Evolutionary conservation across 2,329 filamentous ascomycete species (phyloP).

Genomic region (Salinomyces thailandicus): DNA sequence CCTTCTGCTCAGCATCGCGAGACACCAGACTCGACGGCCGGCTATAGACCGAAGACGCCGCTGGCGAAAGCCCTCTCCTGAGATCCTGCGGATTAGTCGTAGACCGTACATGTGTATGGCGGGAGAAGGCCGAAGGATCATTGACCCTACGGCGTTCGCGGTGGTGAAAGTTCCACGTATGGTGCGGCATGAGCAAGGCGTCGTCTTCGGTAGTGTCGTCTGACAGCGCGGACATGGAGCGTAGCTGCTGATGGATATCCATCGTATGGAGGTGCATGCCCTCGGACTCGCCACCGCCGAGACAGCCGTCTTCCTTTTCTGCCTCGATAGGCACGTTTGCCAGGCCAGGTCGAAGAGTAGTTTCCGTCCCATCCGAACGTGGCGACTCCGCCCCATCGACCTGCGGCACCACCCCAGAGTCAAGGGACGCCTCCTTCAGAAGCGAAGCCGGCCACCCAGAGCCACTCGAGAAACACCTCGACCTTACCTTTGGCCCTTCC

Average conservation of each 20-base stretch:
- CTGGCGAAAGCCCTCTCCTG: conserved; percentile 3
- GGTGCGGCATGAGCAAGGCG: conserved; percentile 1
- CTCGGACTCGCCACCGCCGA: not conserved
- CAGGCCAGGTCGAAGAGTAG: not conserved
- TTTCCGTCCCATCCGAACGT: not conserved
- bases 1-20: not conserved
- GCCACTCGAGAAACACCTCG: not conserved
- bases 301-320: not conserved
- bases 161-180: conserved; percentile 12
- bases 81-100: not conserved
- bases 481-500: conserved; percentile 3
- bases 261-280: conserved; percentile 33
- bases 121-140: not conserved
- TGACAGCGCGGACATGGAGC: conserved; percentile 33
- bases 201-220: conserved; percentile 8
- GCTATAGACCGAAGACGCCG: conserved; percentile 31
- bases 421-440: not conserved
- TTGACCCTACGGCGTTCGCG: conserved; percentile 9
- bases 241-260: conserved; percentile 36
- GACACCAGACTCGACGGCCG: conserved; percentile 13
- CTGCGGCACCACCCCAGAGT: not conserved
- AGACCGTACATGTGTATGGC: not conserved
- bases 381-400: not conserved
- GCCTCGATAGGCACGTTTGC: not conserved
- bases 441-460: not conserved